Evolutionary conservation across 2,329 filamentous ascomycete genomes (phyloP), one percentile per base, ranked within the genome.

Genomic region (Colletotrichum tamarilloi): DNA sequence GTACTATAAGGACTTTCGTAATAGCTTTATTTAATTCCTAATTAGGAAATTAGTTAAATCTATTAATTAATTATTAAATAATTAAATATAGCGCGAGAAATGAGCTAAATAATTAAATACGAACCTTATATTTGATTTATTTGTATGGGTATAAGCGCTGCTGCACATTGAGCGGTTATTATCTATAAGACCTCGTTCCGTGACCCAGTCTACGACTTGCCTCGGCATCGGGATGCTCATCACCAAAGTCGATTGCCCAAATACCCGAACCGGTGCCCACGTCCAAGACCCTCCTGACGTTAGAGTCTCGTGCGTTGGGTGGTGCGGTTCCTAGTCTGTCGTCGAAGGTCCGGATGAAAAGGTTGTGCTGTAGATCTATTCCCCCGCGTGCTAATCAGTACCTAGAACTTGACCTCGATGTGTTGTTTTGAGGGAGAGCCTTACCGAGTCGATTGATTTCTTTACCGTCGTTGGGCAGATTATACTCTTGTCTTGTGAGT

Each of bases 191-290:
- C 14, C 5, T 14, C 5, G 4, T 38, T 5, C 3, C 12, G 14
- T 12, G 8, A 38, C 14, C 4, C 12, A 12, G 35, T 38, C 35
- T 38, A 38, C 35, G 0, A 38, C 35, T 38, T 5, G n/a, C 62
- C 1, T 42, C 49, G 12, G 62, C 30, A 26, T 65, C 62, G 11
- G 62, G 62, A n/a, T 65, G 62, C 16, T 65, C 49, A 7, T 78
- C 77, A 77, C 84, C 85, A 75, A 87, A 85, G 42, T 87, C 84
- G 12, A 87, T 82, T 1, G 87, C 85, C 87, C 87, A 89, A 57
- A 85, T 84, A 7, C 87, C 87, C 11, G 76, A 75, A 2, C 78
- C 77, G 3, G 79, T 80, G 2, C 77, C 77, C 1, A 80, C 72
- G 62, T 80, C 79, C 5, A 79, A 66, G 16, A 78, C 76, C 8